These are phyloP conservation scores for Capsella bursapastoris DNA, from an alignment of 345 rosid species.

Conservation along the genomic window DNA sequence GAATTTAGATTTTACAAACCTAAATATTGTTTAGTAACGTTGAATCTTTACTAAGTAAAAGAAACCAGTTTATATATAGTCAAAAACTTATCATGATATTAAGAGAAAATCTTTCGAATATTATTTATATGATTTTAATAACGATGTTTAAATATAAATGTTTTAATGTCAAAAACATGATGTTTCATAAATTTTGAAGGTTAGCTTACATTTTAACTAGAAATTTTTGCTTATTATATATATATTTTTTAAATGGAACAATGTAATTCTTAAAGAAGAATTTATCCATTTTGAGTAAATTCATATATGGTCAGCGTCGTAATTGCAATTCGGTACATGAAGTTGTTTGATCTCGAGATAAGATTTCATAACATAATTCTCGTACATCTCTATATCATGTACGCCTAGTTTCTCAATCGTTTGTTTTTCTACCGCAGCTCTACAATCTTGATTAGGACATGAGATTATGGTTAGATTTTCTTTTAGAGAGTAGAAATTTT, in stretches of 20 bases:
- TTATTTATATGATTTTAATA: no score
- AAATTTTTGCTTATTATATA: background rate
- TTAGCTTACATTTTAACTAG: background rate
- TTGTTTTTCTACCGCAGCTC: constrained; percentile 23
- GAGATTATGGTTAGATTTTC: background rate
- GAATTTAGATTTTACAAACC: background rate
- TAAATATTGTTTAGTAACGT: no score
- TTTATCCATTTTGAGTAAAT: no score
- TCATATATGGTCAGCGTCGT: background rate
- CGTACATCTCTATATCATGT: background rate
- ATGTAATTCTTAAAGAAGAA: no score
- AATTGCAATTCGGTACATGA: background rate
- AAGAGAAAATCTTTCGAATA: no score
- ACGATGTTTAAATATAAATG: no score
- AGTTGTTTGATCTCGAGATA: background rate
- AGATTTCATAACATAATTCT: background rate
- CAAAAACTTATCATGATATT: background rate
- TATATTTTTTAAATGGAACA: background rate
- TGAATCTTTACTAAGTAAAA: background rate
- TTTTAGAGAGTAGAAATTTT: constrained; percentile 1
- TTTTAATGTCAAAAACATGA: background rate
- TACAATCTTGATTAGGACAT: constrained; percentile 29
- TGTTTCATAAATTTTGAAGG: no score
- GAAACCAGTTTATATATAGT: no score
- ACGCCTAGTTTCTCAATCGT: constrained; percentile 24